These are phyloP conservation scores for Leccinum subrobustum DNA, from an alignment of 1,284 basidiomycete genomes.

Conservation along the genomic window DNA sequence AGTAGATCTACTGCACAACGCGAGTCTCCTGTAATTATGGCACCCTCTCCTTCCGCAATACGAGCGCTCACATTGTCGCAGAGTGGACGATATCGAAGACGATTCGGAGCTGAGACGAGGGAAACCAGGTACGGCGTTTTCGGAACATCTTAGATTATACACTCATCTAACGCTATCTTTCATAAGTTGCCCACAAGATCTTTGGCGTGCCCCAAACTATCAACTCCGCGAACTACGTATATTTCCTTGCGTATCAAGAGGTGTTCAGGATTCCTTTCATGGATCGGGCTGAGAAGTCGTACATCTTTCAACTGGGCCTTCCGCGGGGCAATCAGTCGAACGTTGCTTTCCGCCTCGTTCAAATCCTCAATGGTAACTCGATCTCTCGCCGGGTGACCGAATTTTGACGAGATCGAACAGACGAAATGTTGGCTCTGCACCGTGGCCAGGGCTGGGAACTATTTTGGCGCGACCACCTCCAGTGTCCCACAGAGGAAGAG, in stretches of 20 bases:
- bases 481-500: conserved; percentile 80
- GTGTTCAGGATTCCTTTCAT: conserved; percentile 42
- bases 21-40: conserved; percentile 56
- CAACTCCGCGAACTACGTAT: conserved; percentile 87
- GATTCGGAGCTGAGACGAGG: conserved; percentile 73
- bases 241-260: conserved; percentile 86
- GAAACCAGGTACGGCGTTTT: conserved; percentile 53
- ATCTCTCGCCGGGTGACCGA: neutral
- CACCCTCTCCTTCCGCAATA: neutral
- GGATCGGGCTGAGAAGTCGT: conserved; percentile 3
- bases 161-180: neutral
- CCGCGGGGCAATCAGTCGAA: conserved; percentile 1
- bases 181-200: conserved; percentile 73
- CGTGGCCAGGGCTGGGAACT: conserved; percentile 82
- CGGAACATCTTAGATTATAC: neutral
- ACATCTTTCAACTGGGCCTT: conserved; percentile 40
- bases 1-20: conserved; percentile 91
- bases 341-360: conserved; percentile 44
- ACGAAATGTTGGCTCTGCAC: conserved; percentile 76
- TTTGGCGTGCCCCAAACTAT: conserved; percentile 83
- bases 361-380: conserved; percentile 64
- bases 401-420: conserved; percentile 34
- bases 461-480: conserved; percentile 75
- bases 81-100: conserved; percentile 86
- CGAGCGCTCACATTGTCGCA: conserved; percentile 27